Percentiles rank a stretch among this genome's conserved stretches.
Evolutionary conservation across 2,329 filamentous ascomycete species (phyloP).

Genomic region (Harringtonia lauricola): DNA sequence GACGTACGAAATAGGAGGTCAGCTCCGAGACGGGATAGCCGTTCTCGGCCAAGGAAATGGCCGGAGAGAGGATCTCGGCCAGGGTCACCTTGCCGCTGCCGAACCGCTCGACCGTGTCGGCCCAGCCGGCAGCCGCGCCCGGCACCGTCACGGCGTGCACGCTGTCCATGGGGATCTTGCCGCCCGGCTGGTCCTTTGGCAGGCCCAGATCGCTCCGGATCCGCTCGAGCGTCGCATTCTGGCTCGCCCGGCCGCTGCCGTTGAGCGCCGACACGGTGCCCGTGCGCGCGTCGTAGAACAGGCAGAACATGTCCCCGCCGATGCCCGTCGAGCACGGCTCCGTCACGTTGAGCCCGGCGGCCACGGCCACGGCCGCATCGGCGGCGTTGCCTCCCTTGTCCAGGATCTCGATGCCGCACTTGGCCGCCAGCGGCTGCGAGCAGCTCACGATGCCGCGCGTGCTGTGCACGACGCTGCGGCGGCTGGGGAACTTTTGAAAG

Average conservation of each 20-base stretch:
- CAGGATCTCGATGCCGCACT: slow-evolving; percentile 78
- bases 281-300: slow-evolving; percentile 78
- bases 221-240: slow-evolving; percentile 55
- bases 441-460: slow-evolving; percentile 85
- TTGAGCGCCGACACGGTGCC: slow-evolving; percentile 80
- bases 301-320: slow-evolving; percentile 93
- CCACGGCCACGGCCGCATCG: slow-evolving; percentile 92
- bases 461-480: slow-evolving; percentile 86
- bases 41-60: slow-evolving; percentile 74
- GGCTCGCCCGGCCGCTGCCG: slow-evolving; percentile 77
- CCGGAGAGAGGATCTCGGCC: slow-evolving; percentile 68
- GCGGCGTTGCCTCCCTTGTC: slow-evolving; percentile 85
- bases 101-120: slow-evolving; percentile 77
- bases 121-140: slow-evolving; percentile 87
- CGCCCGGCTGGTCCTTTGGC: slow-evolving; percentile 34
- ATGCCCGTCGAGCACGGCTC: slow-evolving; percentile 92
- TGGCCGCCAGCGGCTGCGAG: slow-evolving; percentile 79
- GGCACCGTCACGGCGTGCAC: slow-evolving; percentile 79
- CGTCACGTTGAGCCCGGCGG: slow-evolving; percentile 84
- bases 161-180: slow-evolving; percentile 49
- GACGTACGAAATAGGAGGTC: slow-evolving; percentile 52
- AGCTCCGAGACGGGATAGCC: slow-evolving; percentile 86
- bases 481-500: slow-evolving; percentile 53
- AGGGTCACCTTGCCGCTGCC: slow-evolving; percentile 76
- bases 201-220: slow-evolving; percentile 61